Evolutionary conservation across 2,329 filamentous ascomycete species (phyloP), one percentile per base, ranked within the genome.

Genomic region (Cladosporium sp.): DNA sequence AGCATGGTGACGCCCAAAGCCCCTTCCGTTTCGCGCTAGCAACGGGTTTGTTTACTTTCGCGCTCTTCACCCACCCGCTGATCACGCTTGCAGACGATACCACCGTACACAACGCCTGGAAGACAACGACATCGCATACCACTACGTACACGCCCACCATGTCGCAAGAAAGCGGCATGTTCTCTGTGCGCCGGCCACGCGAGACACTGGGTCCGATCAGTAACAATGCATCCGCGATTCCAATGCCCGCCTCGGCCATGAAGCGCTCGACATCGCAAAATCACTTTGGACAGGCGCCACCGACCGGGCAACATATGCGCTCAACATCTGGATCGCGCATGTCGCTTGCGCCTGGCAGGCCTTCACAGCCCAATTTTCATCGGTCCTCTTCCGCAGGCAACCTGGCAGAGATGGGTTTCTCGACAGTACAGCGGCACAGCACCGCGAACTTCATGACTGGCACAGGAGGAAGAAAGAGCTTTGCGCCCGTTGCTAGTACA

Each of bases 131-230:
- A 55, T 16, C 52, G 52, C 28, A 33, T 55, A 55, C 52, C 29
- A 31, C 18, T n/a, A 14, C 28, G 16, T 2, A 57, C 33, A 33
- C 61, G 35, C 46, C 50, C 40, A 83, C 68, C 75, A 96, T 96
- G 92, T 92, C 92, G 81, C 91, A 95, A 81, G 92, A 96, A 75
- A 88, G 88, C 68, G 91, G 91, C 75, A 84, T 95, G 76, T 97
- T 94, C 86, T 97, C 93, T 76, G 92, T 96, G 77, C 92, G 92
- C 80, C 90, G 93, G 75, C 91, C 91, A 72, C 88, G 94, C 85
- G 93, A 97, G 92, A 97, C 95, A 63, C 87, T 98, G 67, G 93
- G 90, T 70, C 89, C 89, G 71, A 88, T 97, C 75, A 94, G 88
- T 77, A 88, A 89, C 78, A 94, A 93, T 69, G 73, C 74, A 78